phyloP scores from a whole-genome alignment of 495 filamentous ascomycete species.

The Astrothelium subdiscretum region DNA sequence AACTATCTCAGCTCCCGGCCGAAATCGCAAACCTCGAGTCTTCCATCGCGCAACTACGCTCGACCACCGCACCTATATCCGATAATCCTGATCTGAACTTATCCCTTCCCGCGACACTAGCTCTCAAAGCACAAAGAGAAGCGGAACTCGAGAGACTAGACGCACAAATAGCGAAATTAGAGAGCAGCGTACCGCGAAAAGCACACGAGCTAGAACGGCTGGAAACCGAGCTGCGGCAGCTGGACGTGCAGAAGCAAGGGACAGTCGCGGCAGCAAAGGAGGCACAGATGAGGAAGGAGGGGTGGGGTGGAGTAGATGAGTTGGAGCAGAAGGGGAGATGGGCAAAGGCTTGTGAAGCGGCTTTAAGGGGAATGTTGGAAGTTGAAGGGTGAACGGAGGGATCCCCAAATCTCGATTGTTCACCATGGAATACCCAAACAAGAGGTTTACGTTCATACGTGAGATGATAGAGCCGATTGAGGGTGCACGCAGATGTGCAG shows the following conservation, averaged over 20 bases:
- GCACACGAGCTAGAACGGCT: constrained; percentile 59
- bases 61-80: constrained; percentile 33
- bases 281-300: constrained; percentile 65
- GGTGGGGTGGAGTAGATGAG: constrained; percentile 58
- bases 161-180: constrained; percentile 53
- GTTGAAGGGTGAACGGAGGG: constrained; percentile 6
- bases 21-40: constrained; percentile 51
- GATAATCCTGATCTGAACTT: constrained; percentile 32
- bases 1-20: constrained; percentile 48
- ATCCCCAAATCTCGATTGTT: no score
- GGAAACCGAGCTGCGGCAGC: constrained; percentile 54
- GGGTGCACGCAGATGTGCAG: no score
- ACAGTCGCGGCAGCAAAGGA: constrained; percentile 62
- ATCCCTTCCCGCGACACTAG: constrained; percentile 47
- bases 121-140: constrained; percentile 47
- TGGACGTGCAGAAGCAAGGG: constrained; percentile 61
- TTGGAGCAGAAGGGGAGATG: constrained; percentile 74
- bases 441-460: neutral
- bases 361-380: constrained; percentile 55
- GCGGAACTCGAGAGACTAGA: constrained; percentile 53
- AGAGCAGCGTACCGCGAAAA: constrained; percentile 55
- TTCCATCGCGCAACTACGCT: constrained; percentile 43
- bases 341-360: constrained; percentile 60
- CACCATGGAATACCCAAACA: neutral
- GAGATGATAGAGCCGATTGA: no score